Conservation (phyloP, 495 filamentous ascomycete genomes). For the Tuber umbilicatum region DNA sequence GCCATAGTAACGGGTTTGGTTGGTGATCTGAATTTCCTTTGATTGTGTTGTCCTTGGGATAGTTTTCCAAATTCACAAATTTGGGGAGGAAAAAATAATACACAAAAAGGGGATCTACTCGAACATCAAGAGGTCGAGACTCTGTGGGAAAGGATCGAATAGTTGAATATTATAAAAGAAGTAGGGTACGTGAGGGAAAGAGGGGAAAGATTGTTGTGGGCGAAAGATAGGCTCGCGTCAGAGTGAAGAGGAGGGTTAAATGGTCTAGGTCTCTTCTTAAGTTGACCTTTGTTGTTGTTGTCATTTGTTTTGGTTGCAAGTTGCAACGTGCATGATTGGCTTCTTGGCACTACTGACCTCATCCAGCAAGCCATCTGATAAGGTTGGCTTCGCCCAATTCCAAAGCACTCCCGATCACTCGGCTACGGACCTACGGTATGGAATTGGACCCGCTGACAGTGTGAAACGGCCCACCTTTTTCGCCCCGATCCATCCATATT, state of each 20-base stretch:
- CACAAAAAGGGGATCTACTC: neutral
- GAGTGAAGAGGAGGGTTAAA: neutral
- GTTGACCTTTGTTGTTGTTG: constrained; percentile 4
- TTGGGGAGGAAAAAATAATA: neutral
- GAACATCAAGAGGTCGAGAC: neutral
- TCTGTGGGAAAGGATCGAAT: neutral
- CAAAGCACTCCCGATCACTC: neutral
- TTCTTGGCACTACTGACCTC: neutral
- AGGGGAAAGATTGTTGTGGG: neutral
- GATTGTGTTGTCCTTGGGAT: neutral
- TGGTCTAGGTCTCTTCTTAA: neutral
- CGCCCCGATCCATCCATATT: neutral
- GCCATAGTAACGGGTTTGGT: constrained; percentile 17
- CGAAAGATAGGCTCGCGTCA: neutral
- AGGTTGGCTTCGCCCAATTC: neutral
- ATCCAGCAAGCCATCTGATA: neutral
- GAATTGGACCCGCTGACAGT: neutral
- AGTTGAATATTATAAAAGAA: neutral
- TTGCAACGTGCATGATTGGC: neutral
- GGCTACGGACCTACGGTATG: no score
- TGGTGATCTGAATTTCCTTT: neutral
- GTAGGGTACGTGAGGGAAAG: neutral
- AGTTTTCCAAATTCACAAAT: neutral
- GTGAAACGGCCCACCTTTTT: neutral
- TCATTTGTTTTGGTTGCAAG: neutral